Percentiles rank a stretch among this genome's conserved stretches.
Evolutionary conservation across 257 asterid species (phyloP).

Genomic region (Nicotiana otophora): DNA sequence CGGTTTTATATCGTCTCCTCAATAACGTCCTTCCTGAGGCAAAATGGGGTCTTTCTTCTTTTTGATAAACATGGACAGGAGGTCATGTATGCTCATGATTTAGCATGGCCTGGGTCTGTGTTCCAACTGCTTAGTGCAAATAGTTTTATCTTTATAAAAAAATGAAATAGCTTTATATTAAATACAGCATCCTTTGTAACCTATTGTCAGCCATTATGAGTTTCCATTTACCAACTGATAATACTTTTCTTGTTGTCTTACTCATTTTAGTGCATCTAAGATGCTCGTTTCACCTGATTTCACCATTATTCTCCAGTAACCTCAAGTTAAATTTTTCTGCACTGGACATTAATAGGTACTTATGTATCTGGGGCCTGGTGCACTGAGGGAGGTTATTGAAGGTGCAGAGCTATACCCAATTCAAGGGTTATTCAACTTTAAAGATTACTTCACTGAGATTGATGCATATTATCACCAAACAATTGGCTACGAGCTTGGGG

Average conservation of each 20-base stretch:
- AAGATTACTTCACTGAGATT: slow-evolving; percentile 64
- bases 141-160: neutral
- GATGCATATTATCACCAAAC: slow-evolving; percentile 79
- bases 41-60: neutral
- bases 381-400: slow-evolving; percentile 67
- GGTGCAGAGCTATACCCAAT: slow-evolving; percentile 90
- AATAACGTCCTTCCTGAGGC: neutral
- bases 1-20: neutral
- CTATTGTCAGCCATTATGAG: slow-evolving; percentile 5
- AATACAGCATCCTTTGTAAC: neutral
- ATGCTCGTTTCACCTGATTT: neutral
- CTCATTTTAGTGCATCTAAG: neutral
- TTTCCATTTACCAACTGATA: neutral
- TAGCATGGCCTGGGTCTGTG: neutral
- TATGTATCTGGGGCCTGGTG: slow-evolving; percentile 79
- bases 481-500: slow-evolving; percentile 80
- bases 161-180: too few species aligned
- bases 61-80: neutral
- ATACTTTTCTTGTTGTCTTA: neutral
- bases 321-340: neutral
- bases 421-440: slow-evolving; percentile 75
- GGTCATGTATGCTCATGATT: neutral
- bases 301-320: neutral
- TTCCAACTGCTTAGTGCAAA: neutral
- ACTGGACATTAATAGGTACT: slow-evolving; percentile 54